These are phyloP conservation scores for Lecanicillium sp. DNA, from an alignment of 2,329 filamentous ascomycete species.

Conservation along the genomic window DNA sequence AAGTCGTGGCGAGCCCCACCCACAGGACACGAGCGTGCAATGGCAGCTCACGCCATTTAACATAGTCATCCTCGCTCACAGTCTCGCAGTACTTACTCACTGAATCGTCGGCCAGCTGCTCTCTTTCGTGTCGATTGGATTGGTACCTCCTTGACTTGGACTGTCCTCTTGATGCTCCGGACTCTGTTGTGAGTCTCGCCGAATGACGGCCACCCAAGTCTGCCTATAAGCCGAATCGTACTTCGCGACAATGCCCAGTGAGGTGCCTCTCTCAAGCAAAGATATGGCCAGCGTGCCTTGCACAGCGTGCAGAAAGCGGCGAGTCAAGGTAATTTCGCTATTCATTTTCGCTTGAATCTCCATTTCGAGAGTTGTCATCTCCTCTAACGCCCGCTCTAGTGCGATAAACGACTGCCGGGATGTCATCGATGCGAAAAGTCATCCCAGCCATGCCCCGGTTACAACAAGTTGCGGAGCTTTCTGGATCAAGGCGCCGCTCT, in stretches of 20 bases:
- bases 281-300: slow-evolving; percentile 12
- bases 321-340: slow-evolving; percentile 11
- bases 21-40: neutral
- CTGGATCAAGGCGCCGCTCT: slow-evolving; percentile 11
- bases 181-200: too few relatives aligned
- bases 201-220: too few relatives aligned
- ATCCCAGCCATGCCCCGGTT: slow-evolving; percentile 11
- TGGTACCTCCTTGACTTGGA: too few relatives aligned
- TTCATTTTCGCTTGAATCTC: neutral
- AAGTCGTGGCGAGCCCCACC: slow-evolving; percentile 1
- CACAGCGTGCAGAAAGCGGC: slow-evolving; percentile 11
- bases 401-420: slow-evolving; percentile 12
- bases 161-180: too few relatives aligned
- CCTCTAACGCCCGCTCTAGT: slow-evolving; percentile 4
- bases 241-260: too few relatives aligned
- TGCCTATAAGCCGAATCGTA: too few relatives aligned
- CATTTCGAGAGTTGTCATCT: too few relatives aligned
- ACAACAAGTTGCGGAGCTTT: slow-evolving; percentile 12
- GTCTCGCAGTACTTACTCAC: neutral
- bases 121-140: too few relatives aligned
- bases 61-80: neutral
- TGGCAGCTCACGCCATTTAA: slow-evolving; percentile 1
- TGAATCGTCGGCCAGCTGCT: too few relatives aligned
- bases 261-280: slow-evolving; percentile 4
- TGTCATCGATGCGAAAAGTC: slow-evolving; percentile 12